phyloP scores from a whole-genome alignment of 495 filamentous ascomycete genomes.

The Xylaria sp. region DNA sequence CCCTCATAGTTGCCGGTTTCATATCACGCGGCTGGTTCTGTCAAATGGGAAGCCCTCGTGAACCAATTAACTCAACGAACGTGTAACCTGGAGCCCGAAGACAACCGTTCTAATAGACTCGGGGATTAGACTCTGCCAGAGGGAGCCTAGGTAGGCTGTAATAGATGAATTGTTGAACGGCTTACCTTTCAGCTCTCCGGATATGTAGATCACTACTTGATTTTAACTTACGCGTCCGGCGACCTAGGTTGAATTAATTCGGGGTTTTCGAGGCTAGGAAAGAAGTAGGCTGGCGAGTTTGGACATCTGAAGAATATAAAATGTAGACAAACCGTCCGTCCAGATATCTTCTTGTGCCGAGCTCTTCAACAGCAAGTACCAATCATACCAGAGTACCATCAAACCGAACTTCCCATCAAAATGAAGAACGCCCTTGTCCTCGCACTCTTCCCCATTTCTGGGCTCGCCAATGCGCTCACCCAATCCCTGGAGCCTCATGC shows the following conservation, averaged over 20 bases:
- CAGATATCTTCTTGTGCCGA: not conserved
- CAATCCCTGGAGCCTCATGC: not conserved
- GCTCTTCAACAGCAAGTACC: not conserved
- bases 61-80: not conserved
- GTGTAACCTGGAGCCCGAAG: not conserved
- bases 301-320: not conserved
- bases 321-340: not conserved
- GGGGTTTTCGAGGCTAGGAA: not conserved
- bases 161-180: not conserved
- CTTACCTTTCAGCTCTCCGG: not conserved
- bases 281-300: not conserved
- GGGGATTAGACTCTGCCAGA: not conserved
- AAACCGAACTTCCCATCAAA: not conserved
- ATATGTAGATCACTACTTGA: not conserved
- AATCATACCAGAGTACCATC: not conserved
- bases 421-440: not conserved
- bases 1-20: not conserved
- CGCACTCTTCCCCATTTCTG: slow-evolving; percentile 2
- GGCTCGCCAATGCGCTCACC: not conserved
- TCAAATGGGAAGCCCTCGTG: not conserved
- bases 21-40: not conserved
- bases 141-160: not conserved
- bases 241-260: not conserved
- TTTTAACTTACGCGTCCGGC: not conserved
- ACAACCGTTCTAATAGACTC: not conserved